Percentiles rank a stretch among this genome's conserved stretches.
phyloP scores from a whole-genome alignment of 352 stramenopile species.

The Phytophthora cactorum region DNA sequence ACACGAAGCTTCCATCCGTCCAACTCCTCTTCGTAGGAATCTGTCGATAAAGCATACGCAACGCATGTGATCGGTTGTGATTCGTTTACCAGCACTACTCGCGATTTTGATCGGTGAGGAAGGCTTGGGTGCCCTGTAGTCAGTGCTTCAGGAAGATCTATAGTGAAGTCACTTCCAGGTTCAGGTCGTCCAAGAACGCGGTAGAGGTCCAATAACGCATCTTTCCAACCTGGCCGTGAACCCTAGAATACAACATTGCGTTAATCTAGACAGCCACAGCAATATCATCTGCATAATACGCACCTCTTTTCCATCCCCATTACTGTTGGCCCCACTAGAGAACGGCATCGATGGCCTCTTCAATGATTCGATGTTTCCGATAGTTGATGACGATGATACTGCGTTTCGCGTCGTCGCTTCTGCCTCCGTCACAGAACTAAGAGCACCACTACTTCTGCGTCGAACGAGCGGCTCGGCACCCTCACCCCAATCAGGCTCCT shows the following conservation, averaged over 20 bases:
- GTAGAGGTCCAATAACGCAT: constrained; percentile 76
- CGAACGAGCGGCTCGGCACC: constrained; percentile 40
- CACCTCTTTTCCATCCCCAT: constrained; percentile 49
- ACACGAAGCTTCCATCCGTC: constrained; percentile 67
- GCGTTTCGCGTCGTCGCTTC: constrained; percentile 33
- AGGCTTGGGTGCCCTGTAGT: constrained; percentile 89
- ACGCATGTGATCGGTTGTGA: constrained; percentile 94
- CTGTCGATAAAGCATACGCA: constrained; percentile 94
- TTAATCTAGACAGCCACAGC: neutral
- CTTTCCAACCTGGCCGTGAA: constrained; percentile 57
- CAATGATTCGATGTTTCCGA: constrained; percentile 25
- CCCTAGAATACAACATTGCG: constrained; percentile 12
- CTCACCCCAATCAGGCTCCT: constrained; percentile 42
- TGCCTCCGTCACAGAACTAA: constrained; percentile 41
- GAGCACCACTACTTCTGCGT: constrained; percentile 43
- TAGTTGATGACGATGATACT: constrained; percentile 37
- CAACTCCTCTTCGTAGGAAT: constrained; percentile 85
- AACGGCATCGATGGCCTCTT: constrained; percentile 33
- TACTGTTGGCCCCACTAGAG: constrained; percentile 10
- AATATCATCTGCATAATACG: constrained; percentile 15
- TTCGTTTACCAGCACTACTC: constrained; percentile 94
- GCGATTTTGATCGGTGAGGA: constrained; percentile 86
- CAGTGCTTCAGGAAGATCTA: constrained; percentile 68
- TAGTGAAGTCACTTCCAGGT: constrained; percentile 73
- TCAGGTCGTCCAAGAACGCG: constrained; percentile 62